Percentiles rank a stretch among this genome's conserved stretches.
Conservation (phyloP, 164 flowering plant genomes). For the Liquidambar formosana region DNA sequence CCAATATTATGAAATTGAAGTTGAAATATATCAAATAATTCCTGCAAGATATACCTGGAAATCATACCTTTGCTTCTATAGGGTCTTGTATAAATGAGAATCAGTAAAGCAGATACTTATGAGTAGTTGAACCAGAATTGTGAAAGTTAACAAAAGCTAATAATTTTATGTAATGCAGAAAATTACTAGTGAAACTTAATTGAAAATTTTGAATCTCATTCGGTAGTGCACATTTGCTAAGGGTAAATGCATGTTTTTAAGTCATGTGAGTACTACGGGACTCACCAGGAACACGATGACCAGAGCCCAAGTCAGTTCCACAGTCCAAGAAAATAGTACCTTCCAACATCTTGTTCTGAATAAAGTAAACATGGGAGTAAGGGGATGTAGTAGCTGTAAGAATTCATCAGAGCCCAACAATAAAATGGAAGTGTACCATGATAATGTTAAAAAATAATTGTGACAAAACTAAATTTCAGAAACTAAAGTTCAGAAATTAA, state of each 20-base stretch:
- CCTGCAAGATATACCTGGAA: too few species aligned
- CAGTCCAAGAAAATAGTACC: constrained; percentile 81
- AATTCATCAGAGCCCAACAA: neutral
- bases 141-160: too few species aligned
- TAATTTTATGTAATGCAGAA: too few species aligned
- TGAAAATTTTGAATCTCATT: too few species aligned
- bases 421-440: neutral
- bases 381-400: neutral
- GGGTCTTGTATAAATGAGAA: too few species aligned
- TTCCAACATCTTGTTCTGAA: constrained; percentile 67
- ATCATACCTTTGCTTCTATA: too few species aligned
- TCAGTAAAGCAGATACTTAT: too few species aligned
- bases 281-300: constrained; percentile 85
- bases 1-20: too few species aligned
- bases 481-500: neutral
- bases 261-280: neutral
- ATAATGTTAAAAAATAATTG: neutral
- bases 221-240: too few species aligned
- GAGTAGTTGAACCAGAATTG: too few species aligned
- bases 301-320: constrained; percentile 86
- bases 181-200: too few species aligned
- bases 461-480: neutral
- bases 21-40: too few species aligned
- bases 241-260: neutral
- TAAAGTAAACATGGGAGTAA: neutral